Conservation (phyloP, 352 stramenopile genomes). For the Elongisporangium undulatum region DNA sequence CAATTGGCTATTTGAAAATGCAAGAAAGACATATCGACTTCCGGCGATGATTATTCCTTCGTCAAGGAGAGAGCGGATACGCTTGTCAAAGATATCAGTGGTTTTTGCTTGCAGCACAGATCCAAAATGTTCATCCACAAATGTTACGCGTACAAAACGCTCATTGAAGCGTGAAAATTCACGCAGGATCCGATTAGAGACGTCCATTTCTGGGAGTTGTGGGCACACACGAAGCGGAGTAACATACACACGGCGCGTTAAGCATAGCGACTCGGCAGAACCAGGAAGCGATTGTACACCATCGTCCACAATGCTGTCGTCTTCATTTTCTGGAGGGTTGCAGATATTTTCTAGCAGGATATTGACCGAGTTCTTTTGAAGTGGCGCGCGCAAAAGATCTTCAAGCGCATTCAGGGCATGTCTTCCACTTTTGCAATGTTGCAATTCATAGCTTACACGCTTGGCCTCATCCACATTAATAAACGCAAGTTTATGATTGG, state of each 20-base stretch:
- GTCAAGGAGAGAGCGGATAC: not conserved
- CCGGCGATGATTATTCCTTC: not conserved
- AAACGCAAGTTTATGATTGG: not conserved
- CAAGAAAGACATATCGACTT: not conserved
- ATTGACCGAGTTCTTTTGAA: not conserved
- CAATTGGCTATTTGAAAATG: not conserved
- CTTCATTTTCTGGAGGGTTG: not conserved
- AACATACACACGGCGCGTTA: not conserved
- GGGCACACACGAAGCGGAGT: not conserved
- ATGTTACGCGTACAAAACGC: not conserved
- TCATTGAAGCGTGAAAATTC: not conserved
- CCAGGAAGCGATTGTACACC: not conserved
- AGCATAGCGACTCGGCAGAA: not conserved
- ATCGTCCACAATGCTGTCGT: not conserved
- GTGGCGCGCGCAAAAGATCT: not conserved
- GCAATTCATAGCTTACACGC: not conserved
- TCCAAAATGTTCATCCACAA: not conserved
- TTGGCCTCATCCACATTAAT: not conserved
- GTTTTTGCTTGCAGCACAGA: not conserved
- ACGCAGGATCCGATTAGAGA: not conserved
- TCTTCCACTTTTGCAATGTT: not conserved
- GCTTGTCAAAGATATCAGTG: not conserved
- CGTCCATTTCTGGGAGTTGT: not conserved
- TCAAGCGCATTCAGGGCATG: not conserved
- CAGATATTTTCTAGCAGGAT: not conserved